Conservation (phyloP, 495 filamentous ascomycete genomes). For the Cairneyella variabilis region DNA sequence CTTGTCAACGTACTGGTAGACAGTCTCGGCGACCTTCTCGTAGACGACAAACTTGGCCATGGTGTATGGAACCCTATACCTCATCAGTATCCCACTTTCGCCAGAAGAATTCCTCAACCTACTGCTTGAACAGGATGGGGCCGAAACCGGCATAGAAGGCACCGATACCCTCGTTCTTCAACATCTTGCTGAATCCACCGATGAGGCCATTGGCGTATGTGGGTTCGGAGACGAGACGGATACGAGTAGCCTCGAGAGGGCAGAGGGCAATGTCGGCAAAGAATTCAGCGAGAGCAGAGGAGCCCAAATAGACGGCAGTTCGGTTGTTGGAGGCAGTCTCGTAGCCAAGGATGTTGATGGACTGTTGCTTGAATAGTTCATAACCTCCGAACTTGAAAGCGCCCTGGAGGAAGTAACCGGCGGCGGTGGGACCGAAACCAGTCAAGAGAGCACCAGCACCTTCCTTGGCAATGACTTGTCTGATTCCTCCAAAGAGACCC, state of each 20-base stretch:
- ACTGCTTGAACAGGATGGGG: constrained; percentile 95
- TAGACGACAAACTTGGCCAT: constrained; percentile 99
- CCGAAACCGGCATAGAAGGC: constrained; percentile 96
- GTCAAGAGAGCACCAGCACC: constrained; percentile 86
- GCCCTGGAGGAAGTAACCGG: constrained; percentile 93
- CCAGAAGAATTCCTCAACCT: constrained; percentile 36
- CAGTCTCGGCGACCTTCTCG: constrained; percentile 87
- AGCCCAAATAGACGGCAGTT: constrained; percentile 84
- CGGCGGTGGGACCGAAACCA: constrained; percentile 80
- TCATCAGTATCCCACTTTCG: constrained; percentile 13
- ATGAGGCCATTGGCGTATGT: constrained; percentile 80
- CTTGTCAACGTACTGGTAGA: constrained; percentile 77
- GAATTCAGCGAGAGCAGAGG: constrained; percentile 81
- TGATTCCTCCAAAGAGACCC: constrained; percentile 83
- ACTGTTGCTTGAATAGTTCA: constrained; percentile 93
- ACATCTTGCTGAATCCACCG: constrained; percentile 80
- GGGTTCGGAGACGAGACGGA: constrained; percentile 89
- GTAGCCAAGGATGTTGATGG: constrained; percentile 74
- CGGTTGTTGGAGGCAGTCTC: constrained; percentile 83
- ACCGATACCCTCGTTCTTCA: constrained; percentile 76
- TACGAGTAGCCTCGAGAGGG: constrained; percentile 91
- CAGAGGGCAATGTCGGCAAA: constrained; percentile 92
- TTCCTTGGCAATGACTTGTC: constrained; percentile 77
- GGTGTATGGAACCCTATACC: constrained; percentile 87
- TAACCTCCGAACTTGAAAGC: constrained; percentile 95